Evolutionary conservation across 225 moss, liverwort and hornwort genomes (phyloP).

Genomic region (Straminergon stramineum): DNA sequence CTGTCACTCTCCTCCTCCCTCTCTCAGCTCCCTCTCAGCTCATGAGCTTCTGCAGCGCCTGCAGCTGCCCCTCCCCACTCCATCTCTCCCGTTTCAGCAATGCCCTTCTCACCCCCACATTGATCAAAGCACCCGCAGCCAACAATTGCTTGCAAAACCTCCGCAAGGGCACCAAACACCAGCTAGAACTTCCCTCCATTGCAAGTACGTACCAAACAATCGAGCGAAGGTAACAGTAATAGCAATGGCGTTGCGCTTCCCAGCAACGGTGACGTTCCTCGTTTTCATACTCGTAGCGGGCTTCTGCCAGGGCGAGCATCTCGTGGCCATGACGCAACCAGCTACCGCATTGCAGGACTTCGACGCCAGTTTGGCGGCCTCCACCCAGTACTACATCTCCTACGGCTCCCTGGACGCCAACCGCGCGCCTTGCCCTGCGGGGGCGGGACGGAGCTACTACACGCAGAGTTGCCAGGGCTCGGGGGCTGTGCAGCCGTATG

Average conservation of each 20-base stretch:
- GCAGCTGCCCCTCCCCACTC: not conserved
- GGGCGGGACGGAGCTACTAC: constrained; percentile 27
- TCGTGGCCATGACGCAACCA: not conserved
- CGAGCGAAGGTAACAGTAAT: not conserved
- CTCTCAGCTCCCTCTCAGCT: not conserved
- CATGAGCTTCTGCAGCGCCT: not conserved
- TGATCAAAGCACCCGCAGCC: not conserved
- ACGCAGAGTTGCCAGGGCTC: constrained; percentile 13
- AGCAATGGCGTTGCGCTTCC: not conserved
- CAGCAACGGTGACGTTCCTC: not conserved
- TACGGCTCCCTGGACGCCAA: constrained; percentile 31
- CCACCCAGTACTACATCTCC: constrained; percentile 18
- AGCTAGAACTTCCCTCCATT: not conserved
- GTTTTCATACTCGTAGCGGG: not conserved
- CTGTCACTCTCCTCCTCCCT: not conserved
- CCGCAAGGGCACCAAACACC: not conserved
- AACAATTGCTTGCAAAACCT: not conserved
- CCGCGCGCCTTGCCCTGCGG: constrained; percentile 26
- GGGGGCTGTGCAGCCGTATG: constrained; percentile 12
- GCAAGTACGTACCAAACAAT: not conserved
- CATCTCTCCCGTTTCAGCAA: not conserved
- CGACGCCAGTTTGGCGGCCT: not conserved
- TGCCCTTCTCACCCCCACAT: not conserved
- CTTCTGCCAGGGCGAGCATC: not conserved
- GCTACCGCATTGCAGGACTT: not conserved